These are phyloP conservation scores for Rhodotorula sp. DNA, from an alignment of 1,284 basidiomycete species.

Conservation along the genomic window DNA sequence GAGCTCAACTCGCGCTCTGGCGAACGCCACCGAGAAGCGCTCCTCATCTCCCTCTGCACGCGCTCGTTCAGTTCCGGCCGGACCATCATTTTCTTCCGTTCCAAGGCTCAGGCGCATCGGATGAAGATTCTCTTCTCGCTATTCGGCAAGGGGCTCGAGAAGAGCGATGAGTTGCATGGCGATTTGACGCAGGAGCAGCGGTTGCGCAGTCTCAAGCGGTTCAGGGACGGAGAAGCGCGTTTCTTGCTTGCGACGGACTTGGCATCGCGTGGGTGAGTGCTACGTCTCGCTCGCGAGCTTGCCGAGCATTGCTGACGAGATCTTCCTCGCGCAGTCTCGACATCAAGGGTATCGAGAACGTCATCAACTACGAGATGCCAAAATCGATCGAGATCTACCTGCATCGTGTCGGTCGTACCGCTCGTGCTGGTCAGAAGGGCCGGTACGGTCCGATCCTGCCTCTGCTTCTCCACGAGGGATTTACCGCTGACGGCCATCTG, in stretches of 20 bases:
- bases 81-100: conserved; percentile 90
- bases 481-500: neutral
- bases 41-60: conserved; percentile 81
- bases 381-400: conserved; percentile 88
- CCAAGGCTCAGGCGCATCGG: conserved; percentile 95
- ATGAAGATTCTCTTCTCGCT: conserved; percentile 90
- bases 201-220: conserved; percentile 76
- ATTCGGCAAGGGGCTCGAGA: conserved; percentile 62
- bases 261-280: conserved; percentile 41
- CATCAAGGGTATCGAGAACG: conserved; percentile 48
- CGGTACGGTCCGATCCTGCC: conserved; percentile 58
- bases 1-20: conserved; percentile 48
- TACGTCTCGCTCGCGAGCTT: neutral
- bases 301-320: neutral
- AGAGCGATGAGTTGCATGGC: conserved; percentile 88
- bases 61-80: conserved; percentile 70
- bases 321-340: conserved; percentile 41
- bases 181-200: conserved; percentile 94
- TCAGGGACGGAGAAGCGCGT: conserved; percentile 80
- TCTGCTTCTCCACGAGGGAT: neutral
- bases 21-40: conserved; percentile 67
- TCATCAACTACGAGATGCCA: conserved; percentile 91
- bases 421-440: conserved; percentile 88
- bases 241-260: conserved; percentile 65
- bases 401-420: conserved; percentile 94